Percentiles rank a stretch among this genome's conserved stretches.
phyloP scores from a whole-genome alignment of 805 yeast genomes.

The Candida oleophila region DNA sequence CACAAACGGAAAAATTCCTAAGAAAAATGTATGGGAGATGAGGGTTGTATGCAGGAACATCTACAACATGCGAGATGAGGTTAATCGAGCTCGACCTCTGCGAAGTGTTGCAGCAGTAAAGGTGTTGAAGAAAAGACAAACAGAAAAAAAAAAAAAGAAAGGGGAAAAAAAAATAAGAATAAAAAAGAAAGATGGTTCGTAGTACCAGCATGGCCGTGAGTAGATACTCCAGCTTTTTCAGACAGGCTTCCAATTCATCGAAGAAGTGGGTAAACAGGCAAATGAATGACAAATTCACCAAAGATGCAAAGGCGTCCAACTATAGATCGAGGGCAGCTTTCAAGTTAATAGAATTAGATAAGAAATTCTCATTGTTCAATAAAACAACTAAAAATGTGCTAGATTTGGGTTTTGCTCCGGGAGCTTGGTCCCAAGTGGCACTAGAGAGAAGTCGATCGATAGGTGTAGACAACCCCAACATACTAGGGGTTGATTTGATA shows the following conservation, averaged over 20 bases:
- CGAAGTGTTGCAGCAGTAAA: no score
- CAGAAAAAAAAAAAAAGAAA: no score
- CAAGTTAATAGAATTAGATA: constrained; percentile 75
- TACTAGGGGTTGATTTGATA: constrained; percentile 68
- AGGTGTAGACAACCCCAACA: constrained; percentile 29
- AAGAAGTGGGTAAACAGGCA: constrained; percentile 76
- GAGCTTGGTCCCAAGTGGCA: constrained; percentile 92
- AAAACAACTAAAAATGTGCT: constrained; percentile 58
- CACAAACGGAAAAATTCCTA: background rate
- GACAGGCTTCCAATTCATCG: constrained; percentile 48
- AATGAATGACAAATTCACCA: constrained; percentile 58
- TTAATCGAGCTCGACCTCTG: no score
- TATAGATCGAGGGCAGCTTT: constrained; percentile 87
- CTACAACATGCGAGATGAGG: background rate
- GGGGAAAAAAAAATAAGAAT: no score
- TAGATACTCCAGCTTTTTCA: no score
- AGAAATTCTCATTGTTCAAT: constrained; percentile 56
- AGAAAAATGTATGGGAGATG: constrained; percentile 3
- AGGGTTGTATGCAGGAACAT: constrained; percentile 2
- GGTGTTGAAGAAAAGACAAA: no score
- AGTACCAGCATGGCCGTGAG: no score
- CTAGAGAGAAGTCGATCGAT: constrained; percentile 40
- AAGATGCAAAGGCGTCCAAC: constrained; percentile 61
- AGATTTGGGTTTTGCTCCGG: constrained; percentile 92
- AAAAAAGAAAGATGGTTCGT: no score